Conservation (phyloP, 176 grass and related monocot species). For the Echinochloa phyllopogon region DNA sequence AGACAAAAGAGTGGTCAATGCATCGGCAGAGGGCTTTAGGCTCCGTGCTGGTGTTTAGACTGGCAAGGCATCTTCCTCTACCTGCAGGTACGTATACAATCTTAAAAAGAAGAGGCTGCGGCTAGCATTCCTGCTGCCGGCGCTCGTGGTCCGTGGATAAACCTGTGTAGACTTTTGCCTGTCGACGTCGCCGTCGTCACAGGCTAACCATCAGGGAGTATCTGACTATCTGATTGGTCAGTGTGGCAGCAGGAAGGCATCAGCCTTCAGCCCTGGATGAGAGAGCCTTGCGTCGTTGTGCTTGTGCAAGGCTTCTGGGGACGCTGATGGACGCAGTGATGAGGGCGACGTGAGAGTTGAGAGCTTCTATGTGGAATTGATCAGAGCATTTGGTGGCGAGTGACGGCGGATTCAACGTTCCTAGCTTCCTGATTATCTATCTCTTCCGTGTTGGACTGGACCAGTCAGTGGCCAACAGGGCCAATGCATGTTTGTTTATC, state of each 20-base stretch:
- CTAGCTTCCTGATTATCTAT: not conserved
- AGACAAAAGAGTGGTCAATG: constrained; percentile 56
- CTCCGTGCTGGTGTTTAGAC: not conserved
- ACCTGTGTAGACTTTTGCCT: not conserved
- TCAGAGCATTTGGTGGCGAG: constrained; percentile 36
- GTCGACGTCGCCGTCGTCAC: constrained; percentile 9
- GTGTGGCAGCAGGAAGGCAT: not conserved
- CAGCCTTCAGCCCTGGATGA: not conserved
- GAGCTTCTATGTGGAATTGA: constrained; percentile 43
- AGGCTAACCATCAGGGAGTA: not conserved
- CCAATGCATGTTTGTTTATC: constrained; percentile 23
- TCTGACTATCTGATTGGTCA: constrained; percentile 23
- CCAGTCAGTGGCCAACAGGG: not conserved
- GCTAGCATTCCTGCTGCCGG: not conserved
- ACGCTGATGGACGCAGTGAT: constrained; percentile 25
- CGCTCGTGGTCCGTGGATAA: constrained; percentile 11
- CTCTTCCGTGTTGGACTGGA: constrained; percentile 19
- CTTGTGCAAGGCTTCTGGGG: constrained; percentile 29
- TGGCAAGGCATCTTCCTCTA: constrained; percentile 1
- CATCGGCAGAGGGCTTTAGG: not conserved
- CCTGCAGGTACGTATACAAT: not conserved
- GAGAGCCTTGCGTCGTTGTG: constrained; percentile 15
- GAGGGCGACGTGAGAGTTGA: constrained; percentile 38
- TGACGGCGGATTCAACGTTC: constrained; percentile 26
- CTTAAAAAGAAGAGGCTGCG: constrained; percentile 22